Evolutionary conservation across 176 grass and related monocot species (phyloP).

Genomic region (Aegilops umbellulata): DNA sequence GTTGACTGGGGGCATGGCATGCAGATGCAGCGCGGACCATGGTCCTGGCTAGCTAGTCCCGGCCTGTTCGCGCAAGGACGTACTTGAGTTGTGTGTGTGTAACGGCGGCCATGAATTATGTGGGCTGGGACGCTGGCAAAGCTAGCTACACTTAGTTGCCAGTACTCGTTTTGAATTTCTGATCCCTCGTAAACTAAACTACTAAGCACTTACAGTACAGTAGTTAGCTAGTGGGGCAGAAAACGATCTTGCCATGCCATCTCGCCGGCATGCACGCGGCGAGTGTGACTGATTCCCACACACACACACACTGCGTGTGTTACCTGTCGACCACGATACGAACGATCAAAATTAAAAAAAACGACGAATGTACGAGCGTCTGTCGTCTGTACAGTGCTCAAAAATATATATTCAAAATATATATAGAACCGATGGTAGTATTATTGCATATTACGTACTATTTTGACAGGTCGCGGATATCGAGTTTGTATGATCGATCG

Average conservation of each 20-base stretch:
- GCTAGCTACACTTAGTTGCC: too few relatives aligned
- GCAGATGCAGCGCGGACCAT: background rate
- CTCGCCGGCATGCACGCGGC: background rate
- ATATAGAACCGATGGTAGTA: too few relatives aligned
- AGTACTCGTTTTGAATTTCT: too few relatives aligned
- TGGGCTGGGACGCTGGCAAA: background rate
- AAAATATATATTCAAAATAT: too few relatives aligned
- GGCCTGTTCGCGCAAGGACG: background rate
- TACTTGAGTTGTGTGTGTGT: background rate
- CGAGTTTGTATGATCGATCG: background rate
- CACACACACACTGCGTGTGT: background rate
- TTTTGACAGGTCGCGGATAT: background rate
- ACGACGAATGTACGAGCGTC: too few relatives aligned
- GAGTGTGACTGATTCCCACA: background rate
- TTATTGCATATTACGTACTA: background rate
- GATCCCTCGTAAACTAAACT: too few relatives aligned
- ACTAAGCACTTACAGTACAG: background rate
- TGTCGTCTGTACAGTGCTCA: too few relatives aligned
- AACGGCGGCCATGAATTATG: background rate
- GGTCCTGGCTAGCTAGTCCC: background rate
- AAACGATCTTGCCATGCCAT: too few relatives aligned
- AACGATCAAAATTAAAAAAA: too few relatives aligned
- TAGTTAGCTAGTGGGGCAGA: background rate
- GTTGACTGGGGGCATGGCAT: slow-evolving; percentile 1
- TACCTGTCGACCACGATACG: too few relatives aligned